Evolutionary conservation across 2,329 filamentous ascomycete species (phyloP).

Genomic region (Cadophora sp.): DNA sequence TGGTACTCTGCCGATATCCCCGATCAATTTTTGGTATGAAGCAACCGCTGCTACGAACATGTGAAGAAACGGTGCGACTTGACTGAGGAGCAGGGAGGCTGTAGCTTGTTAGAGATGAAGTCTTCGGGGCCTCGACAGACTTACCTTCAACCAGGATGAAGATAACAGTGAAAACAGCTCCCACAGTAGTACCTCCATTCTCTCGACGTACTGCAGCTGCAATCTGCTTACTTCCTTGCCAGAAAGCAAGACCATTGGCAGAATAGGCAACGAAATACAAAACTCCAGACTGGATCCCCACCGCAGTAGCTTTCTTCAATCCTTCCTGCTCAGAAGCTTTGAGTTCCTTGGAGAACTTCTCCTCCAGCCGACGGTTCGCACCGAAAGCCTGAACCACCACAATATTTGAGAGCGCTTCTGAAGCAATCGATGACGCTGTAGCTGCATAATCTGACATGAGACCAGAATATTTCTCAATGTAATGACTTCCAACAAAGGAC

Average conservation of each 20-base stretch:
- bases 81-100: conserved; percentile 63
- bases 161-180: conserved; percentile 57
- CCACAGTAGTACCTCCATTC: conserved; percentile 33
- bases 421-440: conserved; percentile 58
- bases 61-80: conserved; percentile 67
- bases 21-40: conserved; percentile 60
- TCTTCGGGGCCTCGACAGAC: not conserved
- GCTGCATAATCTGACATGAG: conserved; percentile 55
- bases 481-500: conserved; percentile 57
- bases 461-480: conserved; percentile 52
- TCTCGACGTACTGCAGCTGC: conserved; percentile 45
- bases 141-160: conserved; percentile 60
- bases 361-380: conserved; percentile 56
- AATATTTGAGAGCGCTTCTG: conserved; percentile 58
- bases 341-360: conserved; percentile 55
- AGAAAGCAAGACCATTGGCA: conserved; percentile 64
- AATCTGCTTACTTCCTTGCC: conserved; percentile 60
- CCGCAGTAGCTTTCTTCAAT: conserved; percentile 56
- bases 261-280: conserved; percentile 46
- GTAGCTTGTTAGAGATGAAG: conserved; percentile 19
- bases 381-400: conserved; percentile 60
- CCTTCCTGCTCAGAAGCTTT: conserved; percentile 51
- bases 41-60: conserved; percentile 64
- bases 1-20: conserved; percentile 33
- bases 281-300: conserved; percentile 57